Percentiles rank a stretch among this genome's conserved stretches.
Conservation (phyloP, 495 filamentous ascomycete species). For the Trichoderma gamsii region DNA sequence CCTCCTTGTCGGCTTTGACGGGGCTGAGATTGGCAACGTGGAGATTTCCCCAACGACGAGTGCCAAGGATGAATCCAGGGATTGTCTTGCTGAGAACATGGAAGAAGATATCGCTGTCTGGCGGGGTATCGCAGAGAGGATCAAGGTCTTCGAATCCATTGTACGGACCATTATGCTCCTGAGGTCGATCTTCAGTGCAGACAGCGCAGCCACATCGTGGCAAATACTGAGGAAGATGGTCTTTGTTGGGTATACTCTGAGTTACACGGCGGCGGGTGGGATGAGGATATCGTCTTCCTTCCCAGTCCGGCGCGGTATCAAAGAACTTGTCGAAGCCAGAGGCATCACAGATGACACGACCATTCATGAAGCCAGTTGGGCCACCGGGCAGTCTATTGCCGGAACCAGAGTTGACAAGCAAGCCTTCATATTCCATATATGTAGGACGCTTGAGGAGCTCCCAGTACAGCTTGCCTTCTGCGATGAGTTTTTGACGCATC, state of each 20-base stretch:
- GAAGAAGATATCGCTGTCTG: conserved; percentile 30
- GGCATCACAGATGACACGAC: conserved; percentile 35
- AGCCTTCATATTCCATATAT: conserved; percentile 34
- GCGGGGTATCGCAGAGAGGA: conserved; percentile 24
- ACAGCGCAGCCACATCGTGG: conserved; percentile 28
- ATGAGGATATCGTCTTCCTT: conserved; percentile 10
- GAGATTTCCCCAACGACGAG: conserved; percentile 34
- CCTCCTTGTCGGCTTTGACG: conserved; percentile 24
- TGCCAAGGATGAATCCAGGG: conserved; percentile 34
- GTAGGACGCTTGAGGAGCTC: conserved; percentile 31
- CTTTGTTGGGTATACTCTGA: conserved; percentile 19
- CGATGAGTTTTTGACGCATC: conserved; percentile 26
- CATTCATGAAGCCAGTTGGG: conserved; percentile 25
- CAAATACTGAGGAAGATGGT: conserved; percentile 30
- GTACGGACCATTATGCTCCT: conserved; percentile 23
- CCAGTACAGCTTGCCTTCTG: conserved; percentile 33
- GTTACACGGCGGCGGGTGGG: conserved; percentile 12
- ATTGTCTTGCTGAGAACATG: conserved; percentile 29
- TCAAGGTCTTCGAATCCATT: conserved; percentile 32
- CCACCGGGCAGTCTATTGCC: conserved; percentile 13
- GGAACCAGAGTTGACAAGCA: conserved; percentile 21
- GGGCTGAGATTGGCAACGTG: conserved; percentile 20
- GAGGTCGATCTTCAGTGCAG: conserved; percentile 20
- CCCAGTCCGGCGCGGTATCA: conserved; percentile 17
- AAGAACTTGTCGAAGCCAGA: conserved; percentile 28